Conservation (phyloP, 176 grass and related monocot genomes). For the Oryza meyeriana region DNA sequence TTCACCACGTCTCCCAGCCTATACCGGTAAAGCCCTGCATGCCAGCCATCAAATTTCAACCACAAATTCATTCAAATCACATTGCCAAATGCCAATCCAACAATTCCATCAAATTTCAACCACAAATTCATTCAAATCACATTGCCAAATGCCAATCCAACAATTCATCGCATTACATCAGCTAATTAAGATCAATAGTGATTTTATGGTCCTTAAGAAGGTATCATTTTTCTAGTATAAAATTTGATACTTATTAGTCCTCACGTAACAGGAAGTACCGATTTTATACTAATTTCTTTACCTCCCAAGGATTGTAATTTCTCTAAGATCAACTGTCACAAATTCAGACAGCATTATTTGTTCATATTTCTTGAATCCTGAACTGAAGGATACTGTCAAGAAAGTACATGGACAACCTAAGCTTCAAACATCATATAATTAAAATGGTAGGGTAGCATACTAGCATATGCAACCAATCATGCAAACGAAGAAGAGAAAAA, state of each 20-base stretch:
- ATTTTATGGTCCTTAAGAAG: too few species aligned
- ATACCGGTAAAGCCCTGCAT: slow-evolving; percentile 73
- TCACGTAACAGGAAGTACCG: too few species aligned
- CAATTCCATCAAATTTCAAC: too few species aligned
- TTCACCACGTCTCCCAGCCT: slow-evolving; percentile 71
- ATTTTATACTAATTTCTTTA: too few species aligned
- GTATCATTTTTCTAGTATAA: too few species aligned
- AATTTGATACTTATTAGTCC: too few species aligned
- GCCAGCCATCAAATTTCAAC: not conserved
- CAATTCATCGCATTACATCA: too few species aligned
- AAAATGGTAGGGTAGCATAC: not conserved
- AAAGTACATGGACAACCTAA: not conserved
- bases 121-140: not conserved
- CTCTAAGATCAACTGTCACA: not conserved
- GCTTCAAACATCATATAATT: not conserved
- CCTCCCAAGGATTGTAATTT: too few species aligned
- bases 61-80: not conserved
- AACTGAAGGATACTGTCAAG: not conserved
- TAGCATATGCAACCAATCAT: not conserved
- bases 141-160: too few species aligned
- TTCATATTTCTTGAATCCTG: not conserved
- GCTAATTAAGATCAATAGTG: too few species aligned
- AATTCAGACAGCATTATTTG: not conserved
- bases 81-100: too few species aligned
- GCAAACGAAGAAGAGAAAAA: not conserved